These are phyloP conservation scores for Citrus unshiu DNA, from an alignment of 345 rosid genomes.

Conservation along the genomic window DNA sequence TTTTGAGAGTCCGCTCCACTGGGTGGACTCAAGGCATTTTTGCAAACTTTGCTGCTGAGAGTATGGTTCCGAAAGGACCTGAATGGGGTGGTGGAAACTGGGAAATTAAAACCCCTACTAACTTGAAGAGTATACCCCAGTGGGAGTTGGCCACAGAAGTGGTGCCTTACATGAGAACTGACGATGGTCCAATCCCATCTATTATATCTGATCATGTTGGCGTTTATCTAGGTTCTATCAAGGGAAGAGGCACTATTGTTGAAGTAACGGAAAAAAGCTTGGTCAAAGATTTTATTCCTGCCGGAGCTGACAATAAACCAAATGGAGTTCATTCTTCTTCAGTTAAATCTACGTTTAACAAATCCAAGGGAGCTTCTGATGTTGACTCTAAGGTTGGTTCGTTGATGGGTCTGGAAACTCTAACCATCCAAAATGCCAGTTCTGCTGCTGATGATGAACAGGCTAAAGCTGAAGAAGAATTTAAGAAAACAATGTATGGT, in stretches of 20 bases:
- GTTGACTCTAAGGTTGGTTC: slow-evolving; percentile 46
- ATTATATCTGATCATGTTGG: slow-evolving; percentile 85
- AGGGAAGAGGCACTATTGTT: slow-evolving; percentile 88
- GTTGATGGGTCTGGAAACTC: slow-evolving; percentile 82
- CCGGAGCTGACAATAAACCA: slow-evolving; percentile 39
- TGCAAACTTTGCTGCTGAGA: slow-evolving; percentile 99
- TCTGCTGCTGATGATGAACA: slow-evolving; percentile 71
- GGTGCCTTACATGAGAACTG: slow-evolving; percentile 96
- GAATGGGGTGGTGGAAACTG: slow-evolving; percentile 99
- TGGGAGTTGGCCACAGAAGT: slow-evolving; percentile 99
- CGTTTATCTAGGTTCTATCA: slow-evolving; percentile 87
- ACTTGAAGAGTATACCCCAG: slow-evolving; percentile 76
- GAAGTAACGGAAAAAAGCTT: slow-evolving; percentile 84
- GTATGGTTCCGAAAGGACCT: slow-evolving; percentile 96
- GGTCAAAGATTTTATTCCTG: slow-evolving; percentile 58
- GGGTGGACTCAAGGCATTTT: slow-evolving; percentile 99
- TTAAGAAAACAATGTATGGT: slow-evolving; percentile 91
- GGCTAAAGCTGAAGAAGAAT: slow-evolving; percentile 95
- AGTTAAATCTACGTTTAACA: slow-evolving; percentile 43
- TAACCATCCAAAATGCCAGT: slow-evolving; percentile 38
- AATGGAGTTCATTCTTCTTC: slow-evolving; percentile 39
- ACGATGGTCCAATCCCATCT: slow-evolving; percentile 91
- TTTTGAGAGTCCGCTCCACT: slow-evolving; percentile 83
- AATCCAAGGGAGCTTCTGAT: slow-evolving; percentile 43
- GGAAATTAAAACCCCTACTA: slow-evolving; percentile 92